Base-by-base conservation (phyloP, 2,329 filamentous ascomycete species). In the Aspergillus spinulosporus region DNA sequence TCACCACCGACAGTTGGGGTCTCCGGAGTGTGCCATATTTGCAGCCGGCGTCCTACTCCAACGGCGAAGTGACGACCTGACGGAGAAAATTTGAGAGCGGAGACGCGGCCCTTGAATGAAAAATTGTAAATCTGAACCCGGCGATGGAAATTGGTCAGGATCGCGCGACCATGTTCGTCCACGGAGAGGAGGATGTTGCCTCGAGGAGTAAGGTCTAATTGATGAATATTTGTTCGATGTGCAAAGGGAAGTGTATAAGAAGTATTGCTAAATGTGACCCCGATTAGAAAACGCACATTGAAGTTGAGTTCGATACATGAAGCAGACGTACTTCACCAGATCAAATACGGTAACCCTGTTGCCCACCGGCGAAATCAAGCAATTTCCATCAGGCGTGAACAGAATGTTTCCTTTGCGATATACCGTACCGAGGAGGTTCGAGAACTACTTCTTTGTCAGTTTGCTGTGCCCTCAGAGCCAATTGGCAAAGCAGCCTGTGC, bases 331-430 rank as follows among this genome's bases (percentile, higher is more conserved):
- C 92, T 97, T 92, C 68, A 97, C 89, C 45, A 99, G 82, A 73
- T 99, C 93, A 75, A 99, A 99, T 52, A 97, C 89, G 1, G 93
- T 91, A 59, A 99, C 92, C 71, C 92, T 83, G 77, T 97, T 99
- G 72, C 94, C 94, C 52, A 99, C 94, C 5, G 94, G 95, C 44
- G 94, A 99, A 69, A 95, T 90, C 63, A 99, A 84, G 77, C 91
- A 93, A 68, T 90, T 94, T 72, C 95, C 95, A 84, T 99, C 93
- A 59, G 92, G 91, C 68, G 90, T 95, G 80, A 95, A 99, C 72
- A 97, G 84, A 69, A 99, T 84, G 74, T 97, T 99, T 77, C 95
- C 94, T 84, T 92, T 90, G 80, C 92, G 91, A 81, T 97, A 99
- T 72, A 99, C 94, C 66, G 94, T 99, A 72, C 94, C 95, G 70